Evolutionary conservation across 352 stramenopile species (phyloP).

Genomic region (Phytophthora melonis): DNA sequence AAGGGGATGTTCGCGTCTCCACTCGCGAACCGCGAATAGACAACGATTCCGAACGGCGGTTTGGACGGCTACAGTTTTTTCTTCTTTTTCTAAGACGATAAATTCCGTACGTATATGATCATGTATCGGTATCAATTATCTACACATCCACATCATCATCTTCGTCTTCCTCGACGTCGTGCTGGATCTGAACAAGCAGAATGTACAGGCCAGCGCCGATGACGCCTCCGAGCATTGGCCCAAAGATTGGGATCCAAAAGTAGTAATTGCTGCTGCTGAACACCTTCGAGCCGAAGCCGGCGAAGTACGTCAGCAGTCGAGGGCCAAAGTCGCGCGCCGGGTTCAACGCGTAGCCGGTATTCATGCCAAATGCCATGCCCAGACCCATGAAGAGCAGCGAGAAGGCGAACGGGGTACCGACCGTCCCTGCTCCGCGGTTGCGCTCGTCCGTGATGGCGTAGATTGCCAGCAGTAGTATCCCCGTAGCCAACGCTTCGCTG

Average conservation of each 20-base stretch:
- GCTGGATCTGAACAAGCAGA: slow-evolving; percentile 62
- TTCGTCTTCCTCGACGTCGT: slow-evolving; percentile 41
- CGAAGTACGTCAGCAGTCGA: slow-evolving; percentile 52
- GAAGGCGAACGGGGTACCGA: slow-evolving; percentile 49
- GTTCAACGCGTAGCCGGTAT: slow-evolving; percentile 55
- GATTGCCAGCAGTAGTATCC: slow-evolving; percentile 55
- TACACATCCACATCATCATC: slow-evolving; percentile 11
- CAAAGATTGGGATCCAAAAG: slow-evolving; percentile 71
- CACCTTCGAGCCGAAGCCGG: slow-evolving; percentile 63
- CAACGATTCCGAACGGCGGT: too few relatives aligned
- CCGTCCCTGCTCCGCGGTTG: slow-evolving; percentile 51
- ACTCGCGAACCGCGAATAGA: too few relatives aligned
- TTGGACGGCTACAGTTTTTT: background rate
- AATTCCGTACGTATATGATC: background rate
- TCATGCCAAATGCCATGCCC: slow-evolving; percentile 66
- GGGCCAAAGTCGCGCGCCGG: slow-evolving; percentile 56
- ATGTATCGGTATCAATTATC: background rate
- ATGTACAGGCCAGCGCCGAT: slow-evolving; percentile 57
- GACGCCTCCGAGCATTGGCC: slow-evolving; percentile 51
- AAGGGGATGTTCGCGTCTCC: too few relatives aligned
- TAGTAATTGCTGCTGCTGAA: slow-evolving; percentile 61
- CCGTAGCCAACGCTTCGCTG: slow-evolving; percentile 62
- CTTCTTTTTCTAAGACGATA: background rate
- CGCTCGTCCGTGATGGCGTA: slow-evolving; percentile 62
- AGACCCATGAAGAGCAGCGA: slow-evolving; percentile 64